A percentile compares a stretch with the other conserved stretches of the same genome.
These are phyloP conservation scores for Diaporthe velutina DNA, from an alignment of 2,329 filamentous ascomycete species.

Conservation along the genomic window DNA sequence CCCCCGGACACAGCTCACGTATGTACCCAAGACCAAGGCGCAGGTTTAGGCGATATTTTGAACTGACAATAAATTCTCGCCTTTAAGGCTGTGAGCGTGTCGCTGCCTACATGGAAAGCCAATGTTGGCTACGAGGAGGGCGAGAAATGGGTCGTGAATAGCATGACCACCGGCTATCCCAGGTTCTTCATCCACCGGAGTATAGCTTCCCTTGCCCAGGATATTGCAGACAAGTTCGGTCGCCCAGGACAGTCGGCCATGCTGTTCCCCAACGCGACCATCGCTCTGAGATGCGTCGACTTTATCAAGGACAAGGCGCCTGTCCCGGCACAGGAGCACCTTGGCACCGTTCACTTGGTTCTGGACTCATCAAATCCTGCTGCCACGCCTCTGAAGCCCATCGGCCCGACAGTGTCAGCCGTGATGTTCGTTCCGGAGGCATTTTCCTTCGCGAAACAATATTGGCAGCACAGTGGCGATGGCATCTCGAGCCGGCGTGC, in stretches of 20 bases:
- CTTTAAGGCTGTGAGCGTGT: conserved; percentile 92
- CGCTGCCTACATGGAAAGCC: conserved; percentile 90
- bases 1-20: conserved; percentile 85
- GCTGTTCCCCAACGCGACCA: conserved; percentile 81
- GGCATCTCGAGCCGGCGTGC: conserved; percentile 91
- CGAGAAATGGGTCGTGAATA: conserved; percentile 84
- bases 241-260: conserved; percentile 76
- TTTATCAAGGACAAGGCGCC: conserved; percentile 77
- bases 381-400: conserved; percentile 63
- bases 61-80: background rate
- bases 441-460: conserved; percentile 85
- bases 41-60: background rate
- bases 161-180: conserved; percentile 93
- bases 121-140: conserved; percentile 97
- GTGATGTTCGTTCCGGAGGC: conserved; percentile 78
- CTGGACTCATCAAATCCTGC: conserved; percentile 68
- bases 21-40: conserved; percentile 52
- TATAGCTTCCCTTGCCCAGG: conserved; percentile 79
- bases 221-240: conserved; percentile 76
- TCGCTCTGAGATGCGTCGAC: conserved; percentile 78
- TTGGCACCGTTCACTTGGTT: conserved; percentile 72
- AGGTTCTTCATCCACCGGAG: conserved; percentile 92
- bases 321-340: conserved; percentile 59
- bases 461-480: conserved; percentile 97
- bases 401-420: conserved; percentile 74